phyloP scores from a whole-genome alignment of 1,284 basidiomycete species.

The Cutaneotrichosporon cyanovorans region DNA sequence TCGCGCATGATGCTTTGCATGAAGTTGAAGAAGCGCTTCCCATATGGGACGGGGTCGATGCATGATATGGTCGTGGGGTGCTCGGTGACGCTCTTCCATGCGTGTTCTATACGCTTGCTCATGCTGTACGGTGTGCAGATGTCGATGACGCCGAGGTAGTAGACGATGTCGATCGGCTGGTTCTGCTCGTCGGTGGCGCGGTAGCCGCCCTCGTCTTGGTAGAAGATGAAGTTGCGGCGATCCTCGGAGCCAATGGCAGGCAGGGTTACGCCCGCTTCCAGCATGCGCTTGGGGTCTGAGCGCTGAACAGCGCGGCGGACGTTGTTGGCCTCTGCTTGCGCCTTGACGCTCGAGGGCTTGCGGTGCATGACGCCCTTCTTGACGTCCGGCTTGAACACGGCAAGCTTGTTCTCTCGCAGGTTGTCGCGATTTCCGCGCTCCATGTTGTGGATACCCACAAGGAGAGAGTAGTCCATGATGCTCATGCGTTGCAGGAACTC shows the following conservation, averaged over 20 bases:
- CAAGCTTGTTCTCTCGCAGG: slow-evolving; percentile 76
- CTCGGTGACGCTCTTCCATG: slow-evolving; percentile 83
- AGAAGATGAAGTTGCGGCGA: slow-evolving; percentile 81
- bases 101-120: slow-evolving; percentile 75
- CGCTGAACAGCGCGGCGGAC: slow-evolving; percentile 76
- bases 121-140: slow-evolving; percentile 81
- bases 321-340: slow-evolving; percentile 66
- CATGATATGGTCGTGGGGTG: slow-evolving; percentile 90
- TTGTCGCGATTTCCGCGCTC: slow-evolving; percentile 84
- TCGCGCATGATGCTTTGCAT: slow-evolving; percentile 79
- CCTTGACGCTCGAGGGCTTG: slow-evolving; percentile 54
- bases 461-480: slow-evolving; percentile 95
- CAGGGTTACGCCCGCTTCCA: slow-evolving; percentile 58
- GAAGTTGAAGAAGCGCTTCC: slow-evolving; percentile 76
- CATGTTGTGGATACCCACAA: slow-evolving; percentile 92
- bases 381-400: slow-evolving; percentile 66
- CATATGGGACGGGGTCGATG: slow-evolving; percentile 75
- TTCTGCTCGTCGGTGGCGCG: slow-evolving; percentile 83
- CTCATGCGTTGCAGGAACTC: slow-evolving; percentile 72
- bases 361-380: slow-evolving; percentile 47
- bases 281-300: slow-evolving; percentile 64
- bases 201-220: slow-evolving; percentile 92
- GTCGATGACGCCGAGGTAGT: slow-evolving; percentile 92
- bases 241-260: slow-evolving; percentile 62
- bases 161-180: slow-evolving; percentile 66